Conservation (phyloP, 2,329 filamentous ascomycete genomes). For the Ceratocystis smalleyi region DNA sequence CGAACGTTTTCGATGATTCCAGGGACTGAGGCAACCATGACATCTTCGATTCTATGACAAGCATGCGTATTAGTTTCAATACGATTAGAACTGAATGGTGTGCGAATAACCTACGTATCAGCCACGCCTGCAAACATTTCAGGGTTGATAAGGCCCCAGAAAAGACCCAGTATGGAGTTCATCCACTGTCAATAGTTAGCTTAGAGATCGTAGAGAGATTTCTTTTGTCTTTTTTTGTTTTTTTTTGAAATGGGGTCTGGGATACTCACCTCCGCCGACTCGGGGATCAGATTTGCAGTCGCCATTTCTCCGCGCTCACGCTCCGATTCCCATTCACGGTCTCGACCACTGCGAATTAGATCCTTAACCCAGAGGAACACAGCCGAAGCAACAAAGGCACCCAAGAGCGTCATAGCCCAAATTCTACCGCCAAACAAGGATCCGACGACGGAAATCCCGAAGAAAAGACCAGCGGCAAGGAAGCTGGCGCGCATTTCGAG, state of each 20-base stretch:
- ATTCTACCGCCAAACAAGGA: slow-evolving; percentile 65
- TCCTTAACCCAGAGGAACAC: slow-evolving; percentile 87
- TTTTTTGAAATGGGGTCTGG: background rate
- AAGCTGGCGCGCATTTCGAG: slow-evolving; percentile 61
- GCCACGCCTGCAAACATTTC: slow-evolving; percentile 87
- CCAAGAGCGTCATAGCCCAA: slow-evolving; percentile 60
- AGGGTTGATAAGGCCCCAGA: slow-evolving; percentile 87
- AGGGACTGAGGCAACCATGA: slow-evolving; percentile 92
- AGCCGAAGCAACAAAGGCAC: slow-evolving; percentile 54
- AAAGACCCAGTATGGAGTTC: slow-evolving; percentile 68
- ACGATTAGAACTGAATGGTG: accelerated
- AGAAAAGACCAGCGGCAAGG: slow-evolving; percentile 54
- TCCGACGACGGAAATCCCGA: slow-evolving; percentile 61
- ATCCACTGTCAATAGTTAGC: slow-evolving; percentile 46
- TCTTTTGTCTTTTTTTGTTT: no score
- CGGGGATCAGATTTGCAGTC: slow-evolving; percentile 74
- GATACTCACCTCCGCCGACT: slow-evolving; percentile 51
- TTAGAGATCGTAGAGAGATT: background rate
- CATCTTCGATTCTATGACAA: slow-evolving; percentile 40
- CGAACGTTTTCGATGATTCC: slow-evolving; percentile 86
- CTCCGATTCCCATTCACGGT: slow-evolving; percentile 79
- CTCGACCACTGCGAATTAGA: slow-evolving; percentile 62
- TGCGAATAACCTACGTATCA: slow-evolving; percentile 44
- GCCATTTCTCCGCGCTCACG: slow-evolving; percentile 72
- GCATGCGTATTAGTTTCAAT: background rate